Evolutionary conservation across 495 filamentous ascomycete species (phyloP).

Genomic region (Hypomontagnella monticulosa): DNA sequence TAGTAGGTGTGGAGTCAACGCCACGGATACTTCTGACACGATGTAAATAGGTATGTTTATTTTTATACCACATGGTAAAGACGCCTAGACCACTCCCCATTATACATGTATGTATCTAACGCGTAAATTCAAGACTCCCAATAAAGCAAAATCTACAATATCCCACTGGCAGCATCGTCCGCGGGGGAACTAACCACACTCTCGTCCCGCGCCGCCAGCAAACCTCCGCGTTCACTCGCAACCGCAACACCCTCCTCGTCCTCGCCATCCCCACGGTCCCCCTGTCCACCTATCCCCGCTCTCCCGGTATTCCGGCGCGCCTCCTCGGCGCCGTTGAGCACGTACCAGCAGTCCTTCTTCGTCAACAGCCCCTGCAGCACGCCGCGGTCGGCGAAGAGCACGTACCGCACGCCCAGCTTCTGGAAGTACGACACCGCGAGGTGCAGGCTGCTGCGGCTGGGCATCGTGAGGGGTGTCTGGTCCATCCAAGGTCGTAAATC

Average conservation of each 20-base stretch:
- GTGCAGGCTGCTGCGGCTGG: conserved; percentile 74
- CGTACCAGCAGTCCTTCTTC: conserved; percentile 98
- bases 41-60: too few relatives aligned
- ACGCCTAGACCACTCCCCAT: too few relatives aligned
- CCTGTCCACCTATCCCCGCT: conserved; percentile 32
- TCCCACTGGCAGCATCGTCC: conserved; percentile 38
- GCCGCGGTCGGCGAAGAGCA: conserved; percentile 85
- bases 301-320: conserved; percentile 43
- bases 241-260: conserved; percentile 10
- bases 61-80: too few relatives aligned
- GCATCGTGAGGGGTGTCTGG: conserved; percentile 93
- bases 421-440: conserved; percentile 92
- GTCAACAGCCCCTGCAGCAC: conserved; percentile 86
- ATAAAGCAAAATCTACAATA: conserved; percentile 33
- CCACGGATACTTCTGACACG: too few relatives aligned
- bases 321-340: conserved; percentile 83
- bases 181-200: conserved; percentile 11
- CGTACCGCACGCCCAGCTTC: conserved; percentile 88
- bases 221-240: conserved; percentile 15
- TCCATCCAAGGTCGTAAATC: conserved; percentile 98
- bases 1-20: too few relatives aligned
- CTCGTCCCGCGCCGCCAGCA: conserved; percentile 10
- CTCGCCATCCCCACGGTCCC: not conserved
- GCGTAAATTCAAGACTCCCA: not conserved
- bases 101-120: not conserved